A percentile compares a stretch with the other conserved stretches of the same genome.
phyloP scores from a whole-genome alignment of 495 filamentous ascomycete genomes.

The Aspergillus biplanus region DNA sequence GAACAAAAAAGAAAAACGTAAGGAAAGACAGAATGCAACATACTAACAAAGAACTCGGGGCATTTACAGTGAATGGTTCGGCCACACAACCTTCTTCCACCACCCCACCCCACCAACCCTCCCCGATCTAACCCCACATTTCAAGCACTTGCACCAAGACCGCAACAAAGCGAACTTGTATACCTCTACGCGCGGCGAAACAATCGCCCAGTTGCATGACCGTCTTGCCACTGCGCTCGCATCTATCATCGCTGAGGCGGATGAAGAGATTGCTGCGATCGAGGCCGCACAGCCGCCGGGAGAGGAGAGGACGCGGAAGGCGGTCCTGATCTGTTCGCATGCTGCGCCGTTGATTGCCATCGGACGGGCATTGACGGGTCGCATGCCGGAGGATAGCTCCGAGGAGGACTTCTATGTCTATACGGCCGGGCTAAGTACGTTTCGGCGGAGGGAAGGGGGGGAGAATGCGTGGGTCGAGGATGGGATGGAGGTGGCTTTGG shows the following conservation, averaged over 20 bases:
- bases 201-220: constrained; percentile 75
- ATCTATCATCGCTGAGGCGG: constrained; percentile 70
- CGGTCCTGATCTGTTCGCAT: constrained; percentile 86
- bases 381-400: constrained; percentile 67
- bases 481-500: constrained; percentile 21
- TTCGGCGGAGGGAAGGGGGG: constrained; percentile 40
- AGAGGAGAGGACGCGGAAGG: constrained; percentile 45
- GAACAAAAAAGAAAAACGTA: neutral
- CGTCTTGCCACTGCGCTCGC: constrained; percentile 72
- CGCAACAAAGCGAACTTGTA: constrained; percentile 61
- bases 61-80: constrained; percentile 80
- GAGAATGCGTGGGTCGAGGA: constrained; percentile 24
- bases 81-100: constrained; percentile 65
- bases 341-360: constrained; percentile 86
- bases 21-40: constrained; percentile 11
- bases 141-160: constrained; percentile 48
- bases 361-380: constrained; percentile 76
- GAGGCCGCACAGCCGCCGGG: constrained; percentile 31
- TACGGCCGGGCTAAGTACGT: constrained; percentile 78
- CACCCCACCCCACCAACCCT: constrained; percentile 77
- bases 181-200: constrained; percentile 75
- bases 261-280: constrained; percentile 52
- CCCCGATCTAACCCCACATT: constrained; percentile 60
- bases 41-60: neutral
- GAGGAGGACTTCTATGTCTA: constrained; percentile 85